Evolutionary conservation across 2,329 filamentous ascomycete species (phyloP), one percentile per base, ranked within the genome.

Genomic region (Colletotrichum spinosum): DNA sequence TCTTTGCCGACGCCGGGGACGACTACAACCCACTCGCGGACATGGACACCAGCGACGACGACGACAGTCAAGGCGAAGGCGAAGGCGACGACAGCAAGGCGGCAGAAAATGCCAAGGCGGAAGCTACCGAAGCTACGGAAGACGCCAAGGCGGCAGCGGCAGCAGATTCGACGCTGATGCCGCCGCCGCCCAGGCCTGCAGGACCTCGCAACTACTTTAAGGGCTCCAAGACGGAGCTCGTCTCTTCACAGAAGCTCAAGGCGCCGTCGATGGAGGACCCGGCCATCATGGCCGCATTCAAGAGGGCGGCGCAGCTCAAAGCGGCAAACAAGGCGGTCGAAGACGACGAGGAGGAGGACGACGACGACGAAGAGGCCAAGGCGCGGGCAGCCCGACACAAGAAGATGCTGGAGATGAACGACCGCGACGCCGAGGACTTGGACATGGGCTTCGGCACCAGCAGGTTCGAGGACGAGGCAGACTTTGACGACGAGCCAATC

Each of bases 361-460:
- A 77, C 6, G 78, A 80, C 41, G 76, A 77, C n/a, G 72, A 79
- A 66, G 81, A 80, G 55, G 81, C 81, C 6, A 81, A 78, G 70
- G 87, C 87, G 2, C 87, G 89, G 67, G 86, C 90, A 68, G 89
- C 89, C 54, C 89, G 91, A 8, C 87, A 90, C 55, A 90, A 88
- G 76, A 90, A 87, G 69, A 91, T 97, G 81, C 82, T 97, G 6
- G 83, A 90, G 71, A 85, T 85, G 65, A 88, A 89, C 60, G 91
- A 92, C 70, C 87, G 94, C 52, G 95, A 98, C 75, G 88, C 94
- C 52, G 90, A 95, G 62, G 95, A 99, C 78, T 86, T 99, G 79
- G 96, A 99, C 73, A 88, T 98, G 83, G 95, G 94, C 66, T 98
- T 99, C 73, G 96, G 96, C 39, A 92, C 90, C 17, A 96, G 91